Evolutionary conservation across 2,329 filamentous ascomycete species (phyloP).

Genomic region (Epichloe amarillans): DNA sequence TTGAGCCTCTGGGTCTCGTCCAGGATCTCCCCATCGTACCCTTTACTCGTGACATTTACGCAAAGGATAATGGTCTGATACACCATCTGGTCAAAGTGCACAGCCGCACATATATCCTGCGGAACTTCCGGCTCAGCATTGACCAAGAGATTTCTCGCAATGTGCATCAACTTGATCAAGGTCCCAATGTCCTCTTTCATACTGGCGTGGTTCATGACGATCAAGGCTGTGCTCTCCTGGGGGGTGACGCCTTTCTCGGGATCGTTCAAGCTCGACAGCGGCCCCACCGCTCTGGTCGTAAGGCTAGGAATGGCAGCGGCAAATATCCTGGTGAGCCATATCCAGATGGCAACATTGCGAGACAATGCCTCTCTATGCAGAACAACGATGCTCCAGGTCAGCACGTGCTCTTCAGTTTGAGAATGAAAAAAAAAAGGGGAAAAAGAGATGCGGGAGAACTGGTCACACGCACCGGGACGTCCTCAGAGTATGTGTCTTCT

Average conservation of each 20-base stretch:
- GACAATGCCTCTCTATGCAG: conserved; percentile 40
- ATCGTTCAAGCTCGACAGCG: conserved; percentile 38
- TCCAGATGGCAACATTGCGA: conserved; percentile 51
- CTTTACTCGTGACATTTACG: conserved; percentile 54
- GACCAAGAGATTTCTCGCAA: conserved; percentile 50
- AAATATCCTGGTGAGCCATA: conserved; percentile 50
- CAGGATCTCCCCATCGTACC: conserved; percentile 49
- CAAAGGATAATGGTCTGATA: conserved; percentile 53
- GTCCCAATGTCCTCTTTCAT: conserved; percentile 50
- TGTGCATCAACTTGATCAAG: conserved; percentile 54
- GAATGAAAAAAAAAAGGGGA: not conserved
- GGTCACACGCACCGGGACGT: conserved; percentile 38
- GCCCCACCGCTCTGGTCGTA: conserved; percentile 44
- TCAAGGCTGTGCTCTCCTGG: conserved; percentile 48
- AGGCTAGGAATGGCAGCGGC: conserved; percentile 46
- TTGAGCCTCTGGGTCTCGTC: conserved; percentile 44
- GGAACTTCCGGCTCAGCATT: conserved; percentile 51
- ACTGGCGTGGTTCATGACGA: conserved; percentile 46
- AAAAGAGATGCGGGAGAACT: not conserved
- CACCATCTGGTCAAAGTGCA: conserved; percentile 52
- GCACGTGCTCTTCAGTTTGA: not conserved
- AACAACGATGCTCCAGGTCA: conserved; percentile 6
- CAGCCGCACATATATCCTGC: conserved; percentile 51
- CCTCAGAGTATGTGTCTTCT: conserved; percentile 49
- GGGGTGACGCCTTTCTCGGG: conserved; percentile 43